Evolutionary conservation across 139 green algal species (phyloP).

Genomic region (Coccomyxa sp.): DNA sequence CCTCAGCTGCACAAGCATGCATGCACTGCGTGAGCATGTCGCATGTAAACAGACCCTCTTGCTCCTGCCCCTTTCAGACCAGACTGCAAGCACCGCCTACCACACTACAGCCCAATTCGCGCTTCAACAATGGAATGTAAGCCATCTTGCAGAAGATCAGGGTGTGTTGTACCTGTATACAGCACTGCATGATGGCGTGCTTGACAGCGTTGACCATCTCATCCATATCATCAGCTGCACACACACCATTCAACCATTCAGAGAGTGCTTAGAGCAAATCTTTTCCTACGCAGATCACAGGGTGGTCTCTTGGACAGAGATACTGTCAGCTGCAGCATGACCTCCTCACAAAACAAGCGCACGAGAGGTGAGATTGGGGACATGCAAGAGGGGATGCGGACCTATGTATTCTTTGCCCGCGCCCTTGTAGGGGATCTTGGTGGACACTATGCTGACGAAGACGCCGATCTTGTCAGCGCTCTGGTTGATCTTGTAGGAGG

Average conservation of each 20-base stretch:
- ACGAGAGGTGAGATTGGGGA: too few relatives aligned
- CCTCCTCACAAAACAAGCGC: too few relatives aligned
- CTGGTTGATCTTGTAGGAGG: constrained; percentile 95
- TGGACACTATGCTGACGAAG: constrained; percentile 97
- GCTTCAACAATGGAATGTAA: not conserved
- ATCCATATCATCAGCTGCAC: constrained; percentile 83
- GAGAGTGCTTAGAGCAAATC: too few relatives aligned
- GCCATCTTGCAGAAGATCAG: not conserved
- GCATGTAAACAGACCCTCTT: too few relatives aligned
- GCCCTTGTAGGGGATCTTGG: constrained; percentile 99
- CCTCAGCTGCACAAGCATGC: constrained; percentile 53
- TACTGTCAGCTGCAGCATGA: too few relatives aligned
- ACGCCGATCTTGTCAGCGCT: constrained; percentile 86
- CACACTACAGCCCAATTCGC: not conserved
- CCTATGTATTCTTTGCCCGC: constrained; percentile 98
- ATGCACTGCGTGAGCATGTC: too few relatives aligned
- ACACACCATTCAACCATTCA: too few relatives aligned
- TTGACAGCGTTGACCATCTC: constrained; percentile 88
- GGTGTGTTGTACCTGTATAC: constrained; percentile 46
- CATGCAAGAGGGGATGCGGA: not conserved
- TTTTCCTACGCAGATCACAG: too few relatives aligned
- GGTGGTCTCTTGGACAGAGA: too few relatives aligned
- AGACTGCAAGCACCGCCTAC: not conserved
- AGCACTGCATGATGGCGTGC: constrained; percentile 77
- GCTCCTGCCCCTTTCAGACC: too few relatives aligned